A percentile compares a stretch with the other conserved stretches of the same genome.
These are phyloP conservation scores for Nakazawaea ambrosiae DNA, from an alignment of 805 yeast genomes.

Conservation along the genomic window DNA sequence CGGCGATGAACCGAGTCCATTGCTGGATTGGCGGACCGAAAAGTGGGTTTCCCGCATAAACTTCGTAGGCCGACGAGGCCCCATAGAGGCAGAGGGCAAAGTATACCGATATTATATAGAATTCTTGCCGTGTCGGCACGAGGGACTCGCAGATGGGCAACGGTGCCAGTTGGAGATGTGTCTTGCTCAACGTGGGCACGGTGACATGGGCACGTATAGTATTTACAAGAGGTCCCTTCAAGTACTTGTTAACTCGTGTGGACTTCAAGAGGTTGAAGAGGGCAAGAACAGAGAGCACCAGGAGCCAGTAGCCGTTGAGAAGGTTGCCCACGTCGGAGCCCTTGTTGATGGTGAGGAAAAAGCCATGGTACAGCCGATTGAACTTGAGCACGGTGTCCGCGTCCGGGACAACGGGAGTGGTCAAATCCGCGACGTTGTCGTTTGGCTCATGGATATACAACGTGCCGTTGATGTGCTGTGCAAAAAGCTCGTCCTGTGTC, in stretches of 20 bases:
- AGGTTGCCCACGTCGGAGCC: slow-evolving; percentile 13
- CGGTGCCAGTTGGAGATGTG: slow-evolving; percentile 19
- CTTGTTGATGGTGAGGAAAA: slow-evolving; percentile 15
- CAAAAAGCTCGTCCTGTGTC: slow-evolving; percentile 4
- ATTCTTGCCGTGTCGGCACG: slow-evolving; percentile 22
- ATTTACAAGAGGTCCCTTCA: slow-evolving; percentile 6
- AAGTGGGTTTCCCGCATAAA: slow-evolving; percentile 12
- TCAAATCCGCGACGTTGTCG: slow-evolving; percentile 11
- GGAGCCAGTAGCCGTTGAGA: slow-evolving; percentile 18
- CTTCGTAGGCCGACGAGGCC: slow-evolving; percentile 12
- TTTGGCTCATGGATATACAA: slow-evolving; percentile 4
- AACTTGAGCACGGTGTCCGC: slow-evolving; percentile 6
- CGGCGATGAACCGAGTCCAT: slow-evolving; percentile 39
- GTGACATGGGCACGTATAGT: slow-evolving; percentile 15
- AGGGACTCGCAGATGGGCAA: slow-evolving; percentile 15
- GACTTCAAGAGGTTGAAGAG: slow-evolving; percentile 14
- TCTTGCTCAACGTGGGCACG: slow-evolving; percentile 15
- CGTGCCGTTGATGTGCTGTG: slow-evolving; percentile 4
- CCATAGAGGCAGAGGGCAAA: slow-evolving; percentile 11
- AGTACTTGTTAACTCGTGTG: neutral
- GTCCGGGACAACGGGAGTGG: slow-evolving; percentile 13
- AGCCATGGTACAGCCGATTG: slow-evolving; percentile 14
- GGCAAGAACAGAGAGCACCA: slow-evolving; percentile 13
- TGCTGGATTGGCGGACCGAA: slow-evolving; percentile 16
- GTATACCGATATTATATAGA: slow-evolving; percentile 14